Conservation (phyloP, 192 early-diverging fungal genomes). For the Mortierella claussenii region DNA sequence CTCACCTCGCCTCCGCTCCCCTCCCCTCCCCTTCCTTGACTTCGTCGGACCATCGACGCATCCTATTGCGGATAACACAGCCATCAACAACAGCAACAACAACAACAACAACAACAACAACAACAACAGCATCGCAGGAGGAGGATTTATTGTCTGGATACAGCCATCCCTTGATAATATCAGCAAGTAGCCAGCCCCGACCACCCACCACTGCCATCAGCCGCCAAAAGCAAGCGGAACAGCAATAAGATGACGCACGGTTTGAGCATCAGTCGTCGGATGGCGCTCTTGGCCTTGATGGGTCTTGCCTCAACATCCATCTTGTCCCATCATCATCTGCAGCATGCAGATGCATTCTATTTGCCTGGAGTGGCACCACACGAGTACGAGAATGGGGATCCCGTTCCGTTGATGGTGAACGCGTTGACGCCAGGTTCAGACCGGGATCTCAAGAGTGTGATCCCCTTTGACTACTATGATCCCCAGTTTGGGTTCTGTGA, state of each 20-base stretch:
- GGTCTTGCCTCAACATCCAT: not conserved
- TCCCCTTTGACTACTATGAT: conserved; percentile 93
- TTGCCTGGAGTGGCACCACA: conserved; percentile 93
- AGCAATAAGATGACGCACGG: not conserved
- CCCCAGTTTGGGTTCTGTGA: conserved; percentile 86
- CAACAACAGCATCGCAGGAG: not conserved
- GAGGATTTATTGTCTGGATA: too few species aligned
- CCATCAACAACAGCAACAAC: not conserved
- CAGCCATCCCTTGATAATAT: too few species aligned
- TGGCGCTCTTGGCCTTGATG: not conserved
- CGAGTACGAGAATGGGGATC: conserved; percentile 79
- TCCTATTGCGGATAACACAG: not conserved
- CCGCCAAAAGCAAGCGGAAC: not conserved
- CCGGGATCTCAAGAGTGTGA: conserved; percentile 72
- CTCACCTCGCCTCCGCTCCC: not conserved
- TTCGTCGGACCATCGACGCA: not conserved
- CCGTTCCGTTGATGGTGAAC: conserved; percentile 88
- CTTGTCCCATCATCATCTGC: not conserved
- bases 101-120: not conserved
- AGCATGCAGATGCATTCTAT: conserved; percentile 76
- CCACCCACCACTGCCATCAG: not conserved
- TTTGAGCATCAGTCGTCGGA: not conserved
- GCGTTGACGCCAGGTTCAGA: conserved; percentile 79
- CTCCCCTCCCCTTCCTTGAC: not conserved
- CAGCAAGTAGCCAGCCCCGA: not conserved